Evolutionary conservation across 2,329 filamentous ascomycete species (phyloP).

Genomic region (Escovopsis sp.): DNA sequence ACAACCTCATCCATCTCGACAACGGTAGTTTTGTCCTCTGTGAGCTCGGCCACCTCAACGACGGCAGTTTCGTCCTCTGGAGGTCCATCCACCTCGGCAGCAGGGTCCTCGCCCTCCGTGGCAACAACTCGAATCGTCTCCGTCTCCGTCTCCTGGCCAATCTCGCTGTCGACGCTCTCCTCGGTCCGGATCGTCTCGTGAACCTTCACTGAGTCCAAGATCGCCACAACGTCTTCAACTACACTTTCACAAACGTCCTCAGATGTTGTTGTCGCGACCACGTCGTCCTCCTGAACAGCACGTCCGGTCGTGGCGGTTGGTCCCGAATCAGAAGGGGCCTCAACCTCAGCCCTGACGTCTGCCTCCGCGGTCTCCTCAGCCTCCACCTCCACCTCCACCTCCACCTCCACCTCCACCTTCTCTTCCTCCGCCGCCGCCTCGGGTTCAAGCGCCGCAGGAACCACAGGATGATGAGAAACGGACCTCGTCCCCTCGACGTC

Average conservation of each 20-base stretch:
- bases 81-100: not conserved
- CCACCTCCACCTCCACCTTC: conserved; percentile 21
- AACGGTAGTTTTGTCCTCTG: conserved; percentile 8
- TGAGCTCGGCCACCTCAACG: conserved; percentile 8
- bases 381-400: conserved; percentile 11
- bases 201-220: not conserved
- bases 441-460: too few species aligned
- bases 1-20: conserved; percentile 4
- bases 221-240: not conserved
- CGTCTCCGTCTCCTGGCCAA: not conserved
- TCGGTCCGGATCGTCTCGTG: too few species aligned
- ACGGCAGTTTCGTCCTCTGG: not conserved
- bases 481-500: conserved; percentile 1
- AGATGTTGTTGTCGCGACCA: not conserved
- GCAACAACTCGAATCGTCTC: not conserved
- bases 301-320: not conserved
- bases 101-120: not conserved
- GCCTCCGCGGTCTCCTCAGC: too few species aligned
- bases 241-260: not conserved
- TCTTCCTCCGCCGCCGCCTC: conserved; percentile 6
- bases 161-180: too few species aligned
- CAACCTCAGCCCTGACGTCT: not conserved
- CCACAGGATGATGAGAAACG: too few species aligned
- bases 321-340: not conserved
- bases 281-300: too few species aligned